Evolutionary conservation across 495 filamentous ascomycete species (phyloP).

Genomic region (Cercophora newfieldiana): DNA sequence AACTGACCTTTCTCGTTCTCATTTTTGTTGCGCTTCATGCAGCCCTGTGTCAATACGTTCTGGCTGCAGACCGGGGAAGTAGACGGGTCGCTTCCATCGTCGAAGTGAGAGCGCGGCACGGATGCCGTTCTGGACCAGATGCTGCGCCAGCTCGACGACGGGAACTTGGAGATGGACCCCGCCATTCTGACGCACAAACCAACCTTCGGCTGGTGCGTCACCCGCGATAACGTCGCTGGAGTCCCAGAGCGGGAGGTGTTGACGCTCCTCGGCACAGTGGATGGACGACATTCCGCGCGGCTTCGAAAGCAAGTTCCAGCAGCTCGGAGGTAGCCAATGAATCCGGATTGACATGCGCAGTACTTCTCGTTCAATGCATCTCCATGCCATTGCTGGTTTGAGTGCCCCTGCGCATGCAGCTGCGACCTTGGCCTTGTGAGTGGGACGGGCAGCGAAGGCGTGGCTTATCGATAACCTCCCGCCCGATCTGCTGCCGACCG

Average conservation of each 20-base stretch:
- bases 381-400: conserved; percentile 3
- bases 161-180: background rate
- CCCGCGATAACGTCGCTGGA: background rate
- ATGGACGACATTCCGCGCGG: conserved; percentile 12
- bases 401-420: conserved; percentile 9
- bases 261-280: background rate
- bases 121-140: background rate
- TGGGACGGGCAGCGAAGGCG: background rate
- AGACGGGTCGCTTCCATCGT: background rate
- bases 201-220: background rate
- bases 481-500: background rate
- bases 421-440: background rate
- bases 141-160: background rate
- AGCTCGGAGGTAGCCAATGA: conserved; percentile 7
- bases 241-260: background rate
- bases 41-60: background rate
- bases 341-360: conserved; percentile 6
- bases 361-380: conserved; percentile 10
- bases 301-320: conserved; percentile 4
- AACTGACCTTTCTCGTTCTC: background rate
- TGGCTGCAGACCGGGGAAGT: background rate
- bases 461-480: conserved; percentile 14
- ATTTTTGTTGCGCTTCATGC: background rate
- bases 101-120: background rate
- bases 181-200: background rate